These are phyloP conservation scores for Paramecium caudatum DNA, from an alignment of 73 alveolate species.

Conservation along the genomic window DNA sequence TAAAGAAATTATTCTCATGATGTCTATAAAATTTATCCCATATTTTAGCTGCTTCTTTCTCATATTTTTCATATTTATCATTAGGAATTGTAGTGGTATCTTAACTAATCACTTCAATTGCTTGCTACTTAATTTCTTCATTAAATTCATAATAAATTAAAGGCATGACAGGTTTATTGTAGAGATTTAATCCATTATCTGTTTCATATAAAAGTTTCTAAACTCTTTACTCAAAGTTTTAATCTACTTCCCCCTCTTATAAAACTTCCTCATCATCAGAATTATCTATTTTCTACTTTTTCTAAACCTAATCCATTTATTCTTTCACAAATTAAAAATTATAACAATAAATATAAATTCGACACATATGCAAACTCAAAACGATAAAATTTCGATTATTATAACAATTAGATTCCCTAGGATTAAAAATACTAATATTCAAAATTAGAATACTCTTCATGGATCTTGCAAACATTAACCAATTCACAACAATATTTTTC, in stretches of 20 bases:
- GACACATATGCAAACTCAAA: slow-evolving; percentile 6
- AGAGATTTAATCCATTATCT: slow-evolving; percentile 2
- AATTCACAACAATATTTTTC: slow-evolving; percentile 32
- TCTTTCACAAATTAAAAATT: slow-evolving; percentile 4
- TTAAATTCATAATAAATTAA: slow-evolving; percentile 41
- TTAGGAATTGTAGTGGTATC: slow-evolving; percentile 20
- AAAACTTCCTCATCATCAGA: slow-evolving; percentile 22
- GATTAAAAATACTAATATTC: background rate
- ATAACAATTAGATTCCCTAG: background rate
- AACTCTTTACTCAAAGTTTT: slow-evolving; percentile 39
- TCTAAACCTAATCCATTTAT: background rate
- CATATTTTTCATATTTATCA: slow-evolving; percentile 61
- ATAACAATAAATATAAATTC: background rate
- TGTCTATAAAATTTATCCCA: slow-evolving; percentile 74
- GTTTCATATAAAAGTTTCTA: slow-evolving; percentile 53
- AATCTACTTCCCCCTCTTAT: slow-evolving; percentile 17
- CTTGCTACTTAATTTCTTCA: slow-evolving; percentile 69
- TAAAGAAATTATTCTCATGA: slow-evolving; percentile 62
- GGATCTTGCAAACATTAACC: slow-evolving; percentile 70
- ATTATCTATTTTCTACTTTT: slow-evolving; percentile 5
- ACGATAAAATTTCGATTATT: slow-evolving; percentile 1
- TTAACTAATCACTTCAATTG: background rate
- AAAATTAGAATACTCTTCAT: background rate
- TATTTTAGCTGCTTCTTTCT: slow-evolving; percentile 24
- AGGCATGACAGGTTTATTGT: slow-evolving; percentile 33